phyloP scores from a whole-genome alignment of 1,284 basidiomycete species.

The Wallemia hederae region DNA sequence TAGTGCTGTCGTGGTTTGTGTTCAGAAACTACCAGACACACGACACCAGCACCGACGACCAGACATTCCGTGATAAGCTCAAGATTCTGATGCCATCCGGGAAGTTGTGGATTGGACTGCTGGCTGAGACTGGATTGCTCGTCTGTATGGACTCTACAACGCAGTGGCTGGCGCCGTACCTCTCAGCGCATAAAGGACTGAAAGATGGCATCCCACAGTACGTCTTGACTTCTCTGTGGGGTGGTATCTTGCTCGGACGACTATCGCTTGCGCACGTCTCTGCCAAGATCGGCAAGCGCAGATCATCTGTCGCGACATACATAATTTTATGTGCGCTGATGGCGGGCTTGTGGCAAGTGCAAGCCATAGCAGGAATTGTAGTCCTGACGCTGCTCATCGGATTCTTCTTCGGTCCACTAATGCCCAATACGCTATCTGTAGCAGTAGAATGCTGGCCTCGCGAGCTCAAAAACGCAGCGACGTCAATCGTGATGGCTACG shows the following conservation, averaged over 20 bases:
- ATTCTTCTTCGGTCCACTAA: background rate
- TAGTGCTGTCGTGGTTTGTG: background rate
- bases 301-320: background rate
- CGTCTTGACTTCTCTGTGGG: background rate
- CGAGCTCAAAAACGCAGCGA: background rate
- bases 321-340: background rate
- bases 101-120: background rate
- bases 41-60: background rate
- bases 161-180: background rate
- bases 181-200: background rate
- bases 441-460: background rate
- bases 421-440: background rate
- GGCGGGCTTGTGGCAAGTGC: background rate
- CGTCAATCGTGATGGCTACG: background rate
- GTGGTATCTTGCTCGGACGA: background rate
- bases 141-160: background rate
- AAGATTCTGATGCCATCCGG: background rate
- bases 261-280: background rate
- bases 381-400: background rate
- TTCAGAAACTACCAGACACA: background rate
- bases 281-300: background rate
- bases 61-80: background rate
- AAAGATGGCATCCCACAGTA: background rate
- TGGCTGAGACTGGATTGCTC: background rate
- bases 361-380: background rate